Conservation (phyloP, 148 eudicot genomes). For the Drosera capensis region DNA sequence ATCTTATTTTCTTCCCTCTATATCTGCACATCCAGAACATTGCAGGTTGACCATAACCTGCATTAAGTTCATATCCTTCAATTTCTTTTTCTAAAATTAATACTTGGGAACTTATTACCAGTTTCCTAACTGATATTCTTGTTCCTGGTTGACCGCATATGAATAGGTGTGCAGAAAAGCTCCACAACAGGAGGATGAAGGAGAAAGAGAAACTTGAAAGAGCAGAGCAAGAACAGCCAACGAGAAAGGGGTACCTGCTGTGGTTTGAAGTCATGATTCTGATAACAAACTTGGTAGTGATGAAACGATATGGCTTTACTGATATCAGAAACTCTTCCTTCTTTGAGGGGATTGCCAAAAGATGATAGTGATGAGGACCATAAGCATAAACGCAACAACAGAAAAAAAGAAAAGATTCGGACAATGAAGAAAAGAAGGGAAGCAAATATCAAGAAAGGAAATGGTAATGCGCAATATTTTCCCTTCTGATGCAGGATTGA, state of each 20-base stretch:
- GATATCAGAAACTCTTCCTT: background rate
- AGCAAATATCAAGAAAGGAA: slow-evolving; percentile 6
- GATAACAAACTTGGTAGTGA: background rate
- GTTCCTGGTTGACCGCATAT: slow-evolving; percentile 6
- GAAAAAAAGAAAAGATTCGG: slow-evolving; percentile 8
- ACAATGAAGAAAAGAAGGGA: slow-evolving; percentile 5
- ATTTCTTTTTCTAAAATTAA: too few species aligned
- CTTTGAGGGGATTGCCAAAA: slow-evolving; percentile 7
- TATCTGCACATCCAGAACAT: too few species aligned
- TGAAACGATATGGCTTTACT: background rate
- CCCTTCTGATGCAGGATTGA: background rate
- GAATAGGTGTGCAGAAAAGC: slow-evolving; percentile 73
- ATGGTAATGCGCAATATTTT: slow-evolving; percentile 7
- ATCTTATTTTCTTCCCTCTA: too few species aligned
- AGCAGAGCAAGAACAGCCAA: slow-evolving; percentile 23
- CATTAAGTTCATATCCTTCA: too few species aligned
- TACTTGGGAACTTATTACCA: too few species aligned
- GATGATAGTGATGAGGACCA: slow-evolving; percentile 9
- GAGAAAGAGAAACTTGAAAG: slow-evolving; percentile 35
- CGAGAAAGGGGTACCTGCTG: slow-evolving; percentile 33
- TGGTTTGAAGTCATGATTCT: background rate
- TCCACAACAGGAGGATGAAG: slow-evolving; percentile 42
- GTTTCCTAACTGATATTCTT: too few species aligned
- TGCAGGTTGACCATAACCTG: too few species aligned
- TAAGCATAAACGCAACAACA: slow-evolving; percentile 6